Evolutionary conservation across 2,329 filamentous ascomycete species (phyloP).

Genomic region (Beauveria varroae): DNA sequence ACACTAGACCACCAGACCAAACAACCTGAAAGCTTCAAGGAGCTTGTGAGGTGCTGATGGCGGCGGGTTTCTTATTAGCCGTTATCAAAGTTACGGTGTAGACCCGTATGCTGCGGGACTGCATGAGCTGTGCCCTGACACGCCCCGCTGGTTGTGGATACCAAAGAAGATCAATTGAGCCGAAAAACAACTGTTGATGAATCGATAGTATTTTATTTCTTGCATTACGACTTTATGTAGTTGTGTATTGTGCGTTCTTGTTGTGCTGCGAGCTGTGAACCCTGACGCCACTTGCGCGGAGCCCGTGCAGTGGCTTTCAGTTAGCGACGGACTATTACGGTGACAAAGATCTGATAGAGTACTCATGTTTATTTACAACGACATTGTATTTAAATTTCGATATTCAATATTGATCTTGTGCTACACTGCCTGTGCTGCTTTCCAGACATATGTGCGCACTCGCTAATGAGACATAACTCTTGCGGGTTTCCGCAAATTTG

Average conservation of each 20-base stretch:
- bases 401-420: background rate
- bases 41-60: conserved; percentile 9
- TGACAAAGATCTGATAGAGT: no score
- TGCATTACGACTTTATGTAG: background rate
- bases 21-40: background rate
- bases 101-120: background rate
- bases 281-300: background rate
- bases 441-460: background rate
- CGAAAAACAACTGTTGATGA: background rate
- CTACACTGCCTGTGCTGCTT: conserved; percentile 4
- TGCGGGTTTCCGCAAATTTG: background rate
- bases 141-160: conserved; percentile 1
- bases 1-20: conserved; percentile 14
- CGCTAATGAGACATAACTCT: background rate
- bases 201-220: background rate
- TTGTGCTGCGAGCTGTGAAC: no score
- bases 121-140: background rate
- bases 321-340: background rate
- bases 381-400: background rate
- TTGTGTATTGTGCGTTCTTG: background rate
- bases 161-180: background rate
- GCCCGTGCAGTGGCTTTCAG: background rate
- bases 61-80: conserved; percentile 5
- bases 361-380: background rate
- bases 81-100: conserved; percentile 3